Conservation (phyloP, 2,329 filamentous ascomycete species). For the Zymoseptoria brevis region DNA sequence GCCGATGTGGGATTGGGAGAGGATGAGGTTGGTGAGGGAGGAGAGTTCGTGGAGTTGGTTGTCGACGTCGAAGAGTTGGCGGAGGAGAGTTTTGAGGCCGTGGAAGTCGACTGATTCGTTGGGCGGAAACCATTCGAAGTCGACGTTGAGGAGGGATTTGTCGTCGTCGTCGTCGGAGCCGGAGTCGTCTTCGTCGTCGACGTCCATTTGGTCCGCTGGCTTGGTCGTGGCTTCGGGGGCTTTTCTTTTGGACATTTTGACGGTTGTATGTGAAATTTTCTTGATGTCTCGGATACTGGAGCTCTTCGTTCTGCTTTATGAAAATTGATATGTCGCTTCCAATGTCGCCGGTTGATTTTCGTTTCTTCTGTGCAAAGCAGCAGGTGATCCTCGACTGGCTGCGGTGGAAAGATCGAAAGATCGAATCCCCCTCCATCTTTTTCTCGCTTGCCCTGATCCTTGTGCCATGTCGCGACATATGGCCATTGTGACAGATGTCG, state of each 20-base stretch:
- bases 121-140: slow-evolving; percentile 99
- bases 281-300: neutral
- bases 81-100: slow-evolving; percentile 79
- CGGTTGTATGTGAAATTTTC: neutral
- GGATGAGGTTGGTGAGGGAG: slow-evolving; percentile 73
- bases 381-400: too few relatives aligned
- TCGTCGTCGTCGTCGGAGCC: slow-evolving; percentile 65
- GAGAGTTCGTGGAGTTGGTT: slow-evolving; percentile 79
- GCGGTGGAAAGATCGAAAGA: too few relatives aligned
- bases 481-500: neutral
- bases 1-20: slow-evolving; percentile 79
- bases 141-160: slow-evolving; percentile 84
- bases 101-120: slow-evolving; percentile 86
- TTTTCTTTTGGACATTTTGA: slow-evolving; percentile 45
- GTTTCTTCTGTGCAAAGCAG: too few relatives aligned
- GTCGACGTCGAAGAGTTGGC: slow-evolving; percentile 89
- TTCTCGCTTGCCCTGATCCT: too few relatives aligned
- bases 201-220: slow-evolving; percentile 30
- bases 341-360: too few relatives aligned
- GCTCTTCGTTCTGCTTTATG: too few relatives aligned
- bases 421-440: too few relatives aligned
- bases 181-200: slow-evolving; percentile 27
- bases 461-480: neutral
- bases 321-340: too few relatives aligned
- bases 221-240: slow-evolving; percentile 40